Conservation (phyloP, 129 eudicot genomes). For the Sambucus nigra region DNA sequence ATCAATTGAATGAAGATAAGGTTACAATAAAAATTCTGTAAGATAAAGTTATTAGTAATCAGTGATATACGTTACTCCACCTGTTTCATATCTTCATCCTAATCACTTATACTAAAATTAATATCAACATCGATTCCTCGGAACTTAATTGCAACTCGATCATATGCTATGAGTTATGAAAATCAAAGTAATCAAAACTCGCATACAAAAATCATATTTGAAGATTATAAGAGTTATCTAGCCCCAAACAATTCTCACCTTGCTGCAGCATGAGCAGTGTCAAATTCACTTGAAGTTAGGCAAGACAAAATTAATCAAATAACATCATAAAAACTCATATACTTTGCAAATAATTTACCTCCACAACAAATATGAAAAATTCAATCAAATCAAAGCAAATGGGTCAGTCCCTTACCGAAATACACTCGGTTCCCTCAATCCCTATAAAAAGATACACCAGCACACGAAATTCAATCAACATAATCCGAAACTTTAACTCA, state of each 20-base stretch:
- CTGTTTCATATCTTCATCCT: too few species aligned
- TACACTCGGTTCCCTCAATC: constrained; percentile 11
- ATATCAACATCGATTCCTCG: background rate
- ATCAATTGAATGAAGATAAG: background rate
- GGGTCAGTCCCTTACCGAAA: background rate
- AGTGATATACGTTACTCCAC: background rate
- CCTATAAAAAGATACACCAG: constrained; percentile 3
- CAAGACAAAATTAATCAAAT: background rate
- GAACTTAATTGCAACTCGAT: background rate
- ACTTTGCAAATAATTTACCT: background rate
- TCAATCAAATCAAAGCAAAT: background rate
- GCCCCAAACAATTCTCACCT: background rate
- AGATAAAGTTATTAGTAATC: too few species aligned
- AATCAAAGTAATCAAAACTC: background rate
- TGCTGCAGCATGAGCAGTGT: too few species aligned
- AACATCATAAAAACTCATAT: background rate
- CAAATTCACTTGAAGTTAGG: background rate
- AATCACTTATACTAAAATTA: background rate
- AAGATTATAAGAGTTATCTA: background rate
- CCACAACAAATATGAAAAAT: background rate
- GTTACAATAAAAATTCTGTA: background rate
- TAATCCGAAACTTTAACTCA: too few species aligned
- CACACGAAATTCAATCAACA: too few species aligned
- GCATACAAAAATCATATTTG: background rate
- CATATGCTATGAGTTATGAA: background rate